phyloP scores from a whole-genome alignment of 768 basidiomycete genomes.

The Sporobolomyces phaffii region DNA sequence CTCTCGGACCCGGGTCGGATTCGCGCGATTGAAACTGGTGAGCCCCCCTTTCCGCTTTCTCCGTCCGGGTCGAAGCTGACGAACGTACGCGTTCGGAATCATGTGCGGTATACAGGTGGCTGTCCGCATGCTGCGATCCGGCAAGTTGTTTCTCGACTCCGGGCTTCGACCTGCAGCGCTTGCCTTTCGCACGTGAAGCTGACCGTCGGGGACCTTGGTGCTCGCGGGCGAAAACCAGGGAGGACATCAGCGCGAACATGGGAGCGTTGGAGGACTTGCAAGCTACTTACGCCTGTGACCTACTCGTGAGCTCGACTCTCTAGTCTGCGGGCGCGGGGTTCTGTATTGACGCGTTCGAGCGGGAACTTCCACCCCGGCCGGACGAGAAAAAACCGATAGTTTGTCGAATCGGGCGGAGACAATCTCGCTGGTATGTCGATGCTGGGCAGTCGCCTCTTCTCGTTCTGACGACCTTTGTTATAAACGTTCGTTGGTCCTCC shows the following conservation, averaged over 20 bases:
- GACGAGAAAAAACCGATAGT: too few species aligned
- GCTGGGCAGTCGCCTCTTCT: neutral
- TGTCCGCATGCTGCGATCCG: conserved; percentile 98
- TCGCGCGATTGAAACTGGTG: conserved; percentile 89
- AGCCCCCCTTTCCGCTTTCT: neutral
- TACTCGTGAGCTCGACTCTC: conserved; percentile 59
- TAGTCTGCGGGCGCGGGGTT: too few species aligned
- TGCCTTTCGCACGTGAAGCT: too few species aligned
- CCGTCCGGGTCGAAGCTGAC: neutral
- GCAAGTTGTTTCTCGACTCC: conserved; percentile 1
- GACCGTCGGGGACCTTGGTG: too few species aligned
- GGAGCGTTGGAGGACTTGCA: conserved; percentile 91
- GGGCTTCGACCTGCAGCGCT: too few species aligned
- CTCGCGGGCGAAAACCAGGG: too few species aligned
- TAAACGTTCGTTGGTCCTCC: neutral
- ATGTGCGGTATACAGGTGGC: too few species aligned
- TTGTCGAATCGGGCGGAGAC: conserved; percentile 63
- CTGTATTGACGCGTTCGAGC: too few species aligned
- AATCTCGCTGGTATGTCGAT: conserved; percentile 72
- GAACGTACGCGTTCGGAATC: too few species aligned
- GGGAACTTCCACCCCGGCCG: too few species aligned
- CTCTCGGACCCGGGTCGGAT: conserved; percentile 72
- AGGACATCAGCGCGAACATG: conserved; percentile 96
- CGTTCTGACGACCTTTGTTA: neutral
- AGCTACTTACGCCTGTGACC: conserved; percentile 77